Evolutionary conservation across 2,329 filamentous ascomycete genomes (phyloP).

Genomic region (Scedosporium dehoogii): DNA sequence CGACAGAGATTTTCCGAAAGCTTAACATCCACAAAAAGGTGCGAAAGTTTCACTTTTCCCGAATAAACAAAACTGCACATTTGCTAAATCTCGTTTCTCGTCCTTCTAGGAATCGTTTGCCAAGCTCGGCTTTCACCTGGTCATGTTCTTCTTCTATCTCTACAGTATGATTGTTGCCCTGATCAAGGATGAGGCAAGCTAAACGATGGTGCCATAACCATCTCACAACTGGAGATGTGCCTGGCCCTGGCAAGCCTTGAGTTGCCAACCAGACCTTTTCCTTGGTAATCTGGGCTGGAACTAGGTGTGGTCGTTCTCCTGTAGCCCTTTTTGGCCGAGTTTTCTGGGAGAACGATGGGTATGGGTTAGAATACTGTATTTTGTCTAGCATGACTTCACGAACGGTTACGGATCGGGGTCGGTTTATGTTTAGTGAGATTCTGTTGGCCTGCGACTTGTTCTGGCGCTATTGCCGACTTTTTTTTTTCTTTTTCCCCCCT

Average conservation of each 20-base stretch:
- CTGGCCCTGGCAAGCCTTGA: not conserved
- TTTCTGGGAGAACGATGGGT: not conserved
- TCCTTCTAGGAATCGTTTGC: conserved; percentile 80
- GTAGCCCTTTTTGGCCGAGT: not conserved
- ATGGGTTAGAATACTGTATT: not conserved
- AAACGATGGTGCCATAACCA: conserved; percentile 23
- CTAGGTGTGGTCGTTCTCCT: too few relatives aligned
- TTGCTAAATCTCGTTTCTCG: not conserved
- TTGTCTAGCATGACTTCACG: not conserved
- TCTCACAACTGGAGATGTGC: not conserved
- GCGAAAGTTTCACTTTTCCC: conserved; percentile 8
- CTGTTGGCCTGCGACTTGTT: too few relatives aligned
- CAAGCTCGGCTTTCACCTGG: conserved; percentile 95
- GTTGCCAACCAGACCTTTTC: not conserved
- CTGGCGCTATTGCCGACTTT: not conserved
- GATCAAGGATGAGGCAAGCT: conserved; percentile 88
- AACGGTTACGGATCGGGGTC: not conserved
- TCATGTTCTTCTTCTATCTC: conserved; percentile 99
- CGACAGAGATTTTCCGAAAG: conserved; percentile 98
- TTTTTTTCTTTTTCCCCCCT: not conserved
- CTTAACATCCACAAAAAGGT: conserved; percentile 99
- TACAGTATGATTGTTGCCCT: conserved; percentile 98
- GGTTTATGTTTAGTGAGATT: not conserved
- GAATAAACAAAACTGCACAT: conserved; percentile 14
- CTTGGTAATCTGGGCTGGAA: too few relatives aligned